These are phyloP conservation scores for Chloroidium sp. DNA, from an alignment of 163 green algal genomes.

Conservation along the genomic window DNA sequence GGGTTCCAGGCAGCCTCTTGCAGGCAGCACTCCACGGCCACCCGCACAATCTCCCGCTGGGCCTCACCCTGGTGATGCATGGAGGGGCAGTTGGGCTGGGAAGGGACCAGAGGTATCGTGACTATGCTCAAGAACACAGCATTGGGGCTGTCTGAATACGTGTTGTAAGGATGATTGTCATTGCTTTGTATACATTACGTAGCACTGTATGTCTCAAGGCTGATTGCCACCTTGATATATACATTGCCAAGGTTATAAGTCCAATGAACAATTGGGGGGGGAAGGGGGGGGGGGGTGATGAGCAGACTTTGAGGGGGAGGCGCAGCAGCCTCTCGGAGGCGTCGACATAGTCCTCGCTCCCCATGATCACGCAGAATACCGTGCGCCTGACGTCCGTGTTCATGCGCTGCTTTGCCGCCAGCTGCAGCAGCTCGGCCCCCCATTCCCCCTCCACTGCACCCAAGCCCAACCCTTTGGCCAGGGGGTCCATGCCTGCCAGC, in stretches of 20 bases:
- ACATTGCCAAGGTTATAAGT: too few relatives aligned
- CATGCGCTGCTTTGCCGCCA: constrained; percentile 79
- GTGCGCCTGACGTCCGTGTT: constrained; percentile 79
- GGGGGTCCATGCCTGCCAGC: constrained; percentile 22
- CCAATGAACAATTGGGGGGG: too few relatives aligned
- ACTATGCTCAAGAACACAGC: neutral
- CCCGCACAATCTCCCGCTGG: constrained; percentile 70
- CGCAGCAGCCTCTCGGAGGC: constrained; percentile 82
- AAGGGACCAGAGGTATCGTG: neutral
- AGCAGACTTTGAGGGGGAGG: constrained; percentile 33
- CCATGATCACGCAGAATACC: constrained; percentile 87
- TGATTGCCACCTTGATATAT: neutral
- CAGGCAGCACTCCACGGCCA: constrained; percentile 87
- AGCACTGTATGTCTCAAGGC: neutral
- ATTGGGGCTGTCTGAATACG: neutral
- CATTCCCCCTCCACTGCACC: constrained; percentile 6
- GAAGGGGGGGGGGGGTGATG: neutral
- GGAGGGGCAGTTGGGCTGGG: neutral
- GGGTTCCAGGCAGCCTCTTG: constrained; percentile 81
- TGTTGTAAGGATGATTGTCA: neutral
- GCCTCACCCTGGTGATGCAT: constrained; percentile 51
- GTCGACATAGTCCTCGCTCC: constrained; percentile 59
- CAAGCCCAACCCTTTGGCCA: constrained; percentile 5
- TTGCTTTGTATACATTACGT: neutral
- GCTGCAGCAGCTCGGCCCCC: constrained; percentile 39